Base-by-base conservation (phyloP, 768 basidiomycete species). In the Brasilioporus rufonigricans region DNA sequence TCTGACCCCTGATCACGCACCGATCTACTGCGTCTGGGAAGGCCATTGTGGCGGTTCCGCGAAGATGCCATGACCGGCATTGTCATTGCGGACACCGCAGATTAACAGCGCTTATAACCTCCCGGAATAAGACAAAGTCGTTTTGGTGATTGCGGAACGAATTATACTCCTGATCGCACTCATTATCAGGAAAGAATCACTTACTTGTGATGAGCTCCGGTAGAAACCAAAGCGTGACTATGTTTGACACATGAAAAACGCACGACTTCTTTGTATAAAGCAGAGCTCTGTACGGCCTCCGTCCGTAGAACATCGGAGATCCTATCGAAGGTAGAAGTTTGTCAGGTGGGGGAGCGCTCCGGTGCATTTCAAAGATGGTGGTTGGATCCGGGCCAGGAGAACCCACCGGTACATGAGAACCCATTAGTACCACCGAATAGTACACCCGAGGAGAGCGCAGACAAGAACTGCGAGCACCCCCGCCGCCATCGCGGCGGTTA, bases 401-500 rank as follows among this genome's bases (percentile, higher is more conserved):
- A 49, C 49, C 44, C 48, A 43, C 39, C 53, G 50, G 61, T 31
- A 41, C 26, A 35, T 53, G 23, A 50, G 55, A 56, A 50, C 29
- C 24, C 26, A 14, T 35, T 52, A 67, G 43, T 61, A 5, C 52
- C 44, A 53, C 62, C 64, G 62, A 65, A 61, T 23, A 58, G 59
- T 48, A 35, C 40, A 32, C 29, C 64, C 64, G 65, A 31, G 18
- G 55, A 57, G 53, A 53, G 48, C 65, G 64, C 59, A 61, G 12
- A 53, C 53, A 10, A 56, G 63, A 65, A 58, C 48, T 38, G 35
- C 31, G 12, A 24, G 44, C 19, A 50, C 18, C 54, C n/a, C 65
- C 64, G 64, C 56, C 52, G 65, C 64, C 65, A 53, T 67, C 65
- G 64, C 60, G 48, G 65, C 63, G 60, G 63, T 10, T 35, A 57